A percentile compares a stretch with the other conserved stretches of the same genome.
These are phyloP conservation scores for Schoenoplectus tabernaemontani DNA, from an alignment of 202 grass and related monocot genomes.

Conservation along the genomic window DNA sequence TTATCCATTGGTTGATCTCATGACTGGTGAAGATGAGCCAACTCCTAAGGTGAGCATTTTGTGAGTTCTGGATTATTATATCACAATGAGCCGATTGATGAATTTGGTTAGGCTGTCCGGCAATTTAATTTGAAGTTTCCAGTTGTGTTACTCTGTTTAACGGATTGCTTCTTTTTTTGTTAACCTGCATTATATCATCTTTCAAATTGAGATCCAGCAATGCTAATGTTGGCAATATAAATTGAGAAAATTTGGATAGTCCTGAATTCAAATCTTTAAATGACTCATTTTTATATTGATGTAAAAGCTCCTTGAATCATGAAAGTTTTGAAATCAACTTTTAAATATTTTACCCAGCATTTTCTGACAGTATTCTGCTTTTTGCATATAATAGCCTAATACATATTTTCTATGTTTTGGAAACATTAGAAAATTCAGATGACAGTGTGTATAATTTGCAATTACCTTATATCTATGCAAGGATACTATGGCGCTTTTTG, in stretches of 20 bases:
- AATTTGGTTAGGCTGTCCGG: neutral
- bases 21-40: constrained; percentile 75
- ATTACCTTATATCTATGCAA: too few species aligned
- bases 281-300: neutral
- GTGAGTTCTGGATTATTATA: neutral
- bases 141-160: neutral
- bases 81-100: constrained; percentile 10
- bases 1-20: constrained; percentile 88
- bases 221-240: neutral
- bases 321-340: neutral
- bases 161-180: neutral
- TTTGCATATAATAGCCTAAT: too few species aligned
- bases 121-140: neutral
- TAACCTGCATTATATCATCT: constrained; percentile 14
- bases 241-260: neutral
- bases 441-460: too few species aligned
- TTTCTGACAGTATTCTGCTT: too few species aligned
- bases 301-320: neutral
- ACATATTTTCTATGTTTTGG: too few species aligned
- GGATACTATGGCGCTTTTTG: too few species aligned
- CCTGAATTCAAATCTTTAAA: neutral
- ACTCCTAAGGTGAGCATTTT: constrained; percentile 54
- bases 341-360: neutral
- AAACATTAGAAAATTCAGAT: too few species aligned
- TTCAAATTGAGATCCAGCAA: neutral